Base-by-base conservation (phyloP, 805 yeast species). In the Blastobotrys parvus region DNA sequence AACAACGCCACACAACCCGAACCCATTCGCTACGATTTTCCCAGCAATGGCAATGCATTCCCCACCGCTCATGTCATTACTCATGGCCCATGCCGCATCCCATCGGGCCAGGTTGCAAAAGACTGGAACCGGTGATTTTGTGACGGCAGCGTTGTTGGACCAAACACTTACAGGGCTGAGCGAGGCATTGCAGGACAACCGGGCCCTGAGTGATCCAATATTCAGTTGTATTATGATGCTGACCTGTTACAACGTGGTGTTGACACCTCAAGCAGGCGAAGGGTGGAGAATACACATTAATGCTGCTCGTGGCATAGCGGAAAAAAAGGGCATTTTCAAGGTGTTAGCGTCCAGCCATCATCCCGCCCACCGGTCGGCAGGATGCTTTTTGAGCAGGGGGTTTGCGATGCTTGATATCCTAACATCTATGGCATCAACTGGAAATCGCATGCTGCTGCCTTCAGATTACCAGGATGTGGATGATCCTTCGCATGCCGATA, bases 11-110 rank as follows among this genome's bases (percentile, higher is more conserved):
- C 84, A 84, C 8, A 62, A 59, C 19, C 75, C 72, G 11, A 78
- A 80, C 51, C 94, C 94, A 0, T 82, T 81, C 61, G 71, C 72
- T 46, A 70, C 70, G 10, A 63, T 80, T 5, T 59, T 84, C 10
- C 89, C 92, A 0, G 74, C 72, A 51, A 68, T 83, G 71, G 87
- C 90, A 0, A 64, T 78, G 45, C 74, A 77, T 3, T 72, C 82
- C 0, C 64, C 67, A 13, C 68, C 66, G 3, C 57, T 82, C 13
- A 59, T 81, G 50, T 69, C 83, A 1, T 64, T 82, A 1, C 47
- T 82, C 7, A 59, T 81, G 21, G 75, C 77, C 1, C 70, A 70
- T 51, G 72, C 75, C 4, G 63, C 71, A 1, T 56, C 67, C 3
- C 77, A 74, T 50, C 45, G 49, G n/a, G 46, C 58, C 2, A 40